Evolutionary conservation across 768 basidiomycete species (phyloP).

Genomic region (Psilocybe subaeruginosa): DNA sequence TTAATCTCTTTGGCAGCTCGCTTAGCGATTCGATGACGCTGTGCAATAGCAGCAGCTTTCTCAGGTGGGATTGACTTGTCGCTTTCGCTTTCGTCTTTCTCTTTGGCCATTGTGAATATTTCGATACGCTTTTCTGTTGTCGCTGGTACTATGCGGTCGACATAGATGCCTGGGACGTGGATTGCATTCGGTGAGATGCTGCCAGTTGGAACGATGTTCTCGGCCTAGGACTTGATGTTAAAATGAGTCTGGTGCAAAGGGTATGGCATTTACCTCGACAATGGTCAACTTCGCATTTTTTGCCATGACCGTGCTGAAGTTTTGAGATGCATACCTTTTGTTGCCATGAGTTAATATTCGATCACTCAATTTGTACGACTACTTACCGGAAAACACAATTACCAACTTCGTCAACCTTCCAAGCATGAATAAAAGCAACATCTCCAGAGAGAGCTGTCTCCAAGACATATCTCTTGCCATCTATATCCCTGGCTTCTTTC

Average conservation of each 20-base stretch:
- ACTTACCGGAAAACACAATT: constrained; percentile 88
- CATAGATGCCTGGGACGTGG: constrained; percentile 84
- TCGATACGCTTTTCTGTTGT: constrained; percentile 81
- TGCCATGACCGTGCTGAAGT: constrained; percentile 88
- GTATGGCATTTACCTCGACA: constrained; percentile 64
- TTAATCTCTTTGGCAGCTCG: constrained; percentile 90
- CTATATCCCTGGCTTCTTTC: constrained; percentile 78
- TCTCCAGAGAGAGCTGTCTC: constrained; percentile 82
- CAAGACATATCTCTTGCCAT: constrained; percentile 80
- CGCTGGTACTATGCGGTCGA: constrained; percentile 85
- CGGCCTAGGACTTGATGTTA: constrained; percentile 56
- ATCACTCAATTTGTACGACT: not conserved
- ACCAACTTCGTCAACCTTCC: constrained; percentile 91
- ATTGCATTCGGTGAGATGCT: constrained; percentile 80
- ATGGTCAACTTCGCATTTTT: constrained; percentile 89
- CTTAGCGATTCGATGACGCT: constrained; percentile 76
- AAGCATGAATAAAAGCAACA: constrained; percentile 85
- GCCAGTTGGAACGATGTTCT: constrained; percentile 86
- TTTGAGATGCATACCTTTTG: constrained; percentile 80
- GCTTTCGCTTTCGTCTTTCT: constrained; percentile 30
- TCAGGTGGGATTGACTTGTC: constrained; percentile 41
- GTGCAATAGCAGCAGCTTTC: constrained; percentile 53
- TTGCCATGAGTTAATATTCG: constrained; percentile 1
- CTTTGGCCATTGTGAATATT: constrained; percentile 66
- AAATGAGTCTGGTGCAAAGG: not conserved